These are phyloP conservation scores for Xylariaceae sp. DNA, from an alignment of 2,329 filamentous ascomycete genomes.

Conservation along the genomic window DNA sequence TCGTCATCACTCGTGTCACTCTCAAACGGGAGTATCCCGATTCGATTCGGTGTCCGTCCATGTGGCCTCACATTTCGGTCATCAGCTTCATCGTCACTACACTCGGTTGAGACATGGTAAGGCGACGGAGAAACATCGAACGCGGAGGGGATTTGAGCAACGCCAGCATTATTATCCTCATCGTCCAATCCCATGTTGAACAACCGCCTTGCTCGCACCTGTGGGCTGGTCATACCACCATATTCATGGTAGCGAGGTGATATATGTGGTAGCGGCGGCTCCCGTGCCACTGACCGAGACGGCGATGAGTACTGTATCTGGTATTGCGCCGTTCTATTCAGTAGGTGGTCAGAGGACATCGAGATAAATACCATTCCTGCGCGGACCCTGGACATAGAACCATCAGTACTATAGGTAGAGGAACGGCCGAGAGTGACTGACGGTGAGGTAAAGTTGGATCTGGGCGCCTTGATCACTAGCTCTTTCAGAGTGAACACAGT, in stretches of 20 bases:
- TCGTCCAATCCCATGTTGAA: conserved; percentile 41
- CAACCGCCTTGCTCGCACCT: conserved; percentile 41
- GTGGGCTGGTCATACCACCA: conserved; percentile 43
- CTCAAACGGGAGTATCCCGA: conserved; percentile 52
- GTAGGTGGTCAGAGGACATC: conserved; percentile 74
- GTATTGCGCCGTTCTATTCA: conserved; percentile 68
- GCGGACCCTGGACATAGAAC: conserved; percentile 52
- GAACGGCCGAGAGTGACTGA: conserved; percentile 45
- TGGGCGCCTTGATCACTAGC: conserved; percentile 80
- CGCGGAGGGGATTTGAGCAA: conserved; percentile 53
- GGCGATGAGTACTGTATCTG: conserved; percentile 59
- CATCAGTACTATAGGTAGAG: conserved; percentile 31
- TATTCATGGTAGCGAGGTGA: conserved; percentile 51
- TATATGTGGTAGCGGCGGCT: conserved; percentile 35
- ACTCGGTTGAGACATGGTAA: conserved; percentile 54
- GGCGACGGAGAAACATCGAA: conserved; percentile 45
- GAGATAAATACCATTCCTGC: conserved; percentile 89
- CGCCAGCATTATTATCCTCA: conserved; percentile 41
- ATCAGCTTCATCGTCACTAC: conserved; percentile 54
- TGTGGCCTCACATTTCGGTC: conserved; percentile 27
- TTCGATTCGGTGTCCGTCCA: conserved; percentile 46
- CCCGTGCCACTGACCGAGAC: conserved; percentile 25
- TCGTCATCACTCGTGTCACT: conserved; percentile 41
- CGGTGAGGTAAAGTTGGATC: conserved; percentile 77
- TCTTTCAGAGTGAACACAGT: conserved; percentile 80